These are phyloP conservation scores for Hanseniaspora occidentalis DNA, from an alignment of 805 yeast species.

Conservation along the genomic window DNA sequence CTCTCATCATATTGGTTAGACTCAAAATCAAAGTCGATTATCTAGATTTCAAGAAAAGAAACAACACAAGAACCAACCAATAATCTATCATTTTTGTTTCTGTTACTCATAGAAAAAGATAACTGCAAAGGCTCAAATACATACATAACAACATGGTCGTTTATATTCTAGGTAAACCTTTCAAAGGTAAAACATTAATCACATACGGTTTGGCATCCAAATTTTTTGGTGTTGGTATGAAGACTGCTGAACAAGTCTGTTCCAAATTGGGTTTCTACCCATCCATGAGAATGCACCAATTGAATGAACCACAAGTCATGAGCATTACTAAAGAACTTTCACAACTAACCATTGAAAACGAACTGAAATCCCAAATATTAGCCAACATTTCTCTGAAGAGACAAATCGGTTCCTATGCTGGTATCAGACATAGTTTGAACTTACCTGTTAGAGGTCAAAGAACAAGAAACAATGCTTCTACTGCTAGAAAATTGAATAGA, in stretches of 20 bases:
- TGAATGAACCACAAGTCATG: slow-evolving; percentile 77
- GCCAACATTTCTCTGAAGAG: slow-evolving; percentile 71
- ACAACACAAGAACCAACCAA: too few relatives aligned
- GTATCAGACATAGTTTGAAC: slow-evolving; percentile 80
- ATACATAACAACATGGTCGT: slow-evolving; percentile 30
- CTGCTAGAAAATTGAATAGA: slow-evolving; percentile 78
- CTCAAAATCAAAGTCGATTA: too few relatives aligned
- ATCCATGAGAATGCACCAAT: slow-evolving; percentile 85
- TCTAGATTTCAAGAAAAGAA: too few relatives aligned
- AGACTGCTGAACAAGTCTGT: slow-evolving; percentile 63
- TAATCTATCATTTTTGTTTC: too few relatives aligned
- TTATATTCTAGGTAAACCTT: slow-evolving; percentile 39
- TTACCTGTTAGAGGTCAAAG: slow-evolving; percentile 80
- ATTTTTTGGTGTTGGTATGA: slow-evolving; percentile 77
- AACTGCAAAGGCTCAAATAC: background rate
- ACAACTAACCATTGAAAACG: slow-evolving; percentile 71
- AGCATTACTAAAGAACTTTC: slow-evolving; percentile 79
- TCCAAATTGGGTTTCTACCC: slow-evolving; percentile 88
- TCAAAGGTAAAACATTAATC: slow-evolving; percentile 29
- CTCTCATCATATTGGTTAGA: too few relatives aligned
- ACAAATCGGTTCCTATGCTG: slow-evolving; percentile 72
- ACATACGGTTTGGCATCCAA: slow-evolving; percentile 60
- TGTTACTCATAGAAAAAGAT: too few relatives aligned
- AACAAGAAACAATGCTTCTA: slow-evolving; percentile 81
- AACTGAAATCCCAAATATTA: slow-evolving; percentile 57